phyloP scores from a whole-genome alignment of 2,329 filamentous ascomycete genomes.

The Trichophyton schoenleinii region DNA sequence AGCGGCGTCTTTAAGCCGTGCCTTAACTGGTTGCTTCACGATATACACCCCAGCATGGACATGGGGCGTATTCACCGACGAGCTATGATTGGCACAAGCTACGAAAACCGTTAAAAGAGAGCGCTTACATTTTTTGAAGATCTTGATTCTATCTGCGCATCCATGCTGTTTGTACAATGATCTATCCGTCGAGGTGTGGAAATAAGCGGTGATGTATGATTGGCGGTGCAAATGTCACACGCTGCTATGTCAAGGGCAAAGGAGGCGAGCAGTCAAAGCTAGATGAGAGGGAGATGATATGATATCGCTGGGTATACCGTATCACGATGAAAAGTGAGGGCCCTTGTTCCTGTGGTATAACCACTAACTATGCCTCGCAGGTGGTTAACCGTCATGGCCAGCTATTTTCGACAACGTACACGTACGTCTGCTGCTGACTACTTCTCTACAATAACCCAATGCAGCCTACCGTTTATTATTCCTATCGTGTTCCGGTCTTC shows the following conservation, averaged over 20 bases:
- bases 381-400: background rate
- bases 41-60: background rate
- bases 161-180: slow-evolving; percentile 1
- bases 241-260: background rate
- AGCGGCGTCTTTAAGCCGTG: background rate
- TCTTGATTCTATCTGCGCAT: background rate
- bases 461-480: background rate
- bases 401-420: background rate
- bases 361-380: background rate
- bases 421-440: background rate
- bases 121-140: background rate
- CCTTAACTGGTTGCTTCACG: background rate
- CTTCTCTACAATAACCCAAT: background rate
- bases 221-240: background rate
- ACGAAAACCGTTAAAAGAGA: slow-evolving; percentile 1
- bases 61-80: background rate
- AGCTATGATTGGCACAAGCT: background rate
- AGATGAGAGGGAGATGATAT: background rate
- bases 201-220: background rate
- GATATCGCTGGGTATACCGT: background rate
- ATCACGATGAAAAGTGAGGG: background rate
- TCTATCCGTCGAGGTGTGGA: background rate
- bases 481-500: background rate
- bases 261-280: background rate
- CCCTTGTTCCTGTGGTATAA: background rate